These are phyloP conservation scores for Paraphoma sp. DNA, from an alignment of 2,329 filamentous ascomycete species.

Conservation along the genomic window DNA sequence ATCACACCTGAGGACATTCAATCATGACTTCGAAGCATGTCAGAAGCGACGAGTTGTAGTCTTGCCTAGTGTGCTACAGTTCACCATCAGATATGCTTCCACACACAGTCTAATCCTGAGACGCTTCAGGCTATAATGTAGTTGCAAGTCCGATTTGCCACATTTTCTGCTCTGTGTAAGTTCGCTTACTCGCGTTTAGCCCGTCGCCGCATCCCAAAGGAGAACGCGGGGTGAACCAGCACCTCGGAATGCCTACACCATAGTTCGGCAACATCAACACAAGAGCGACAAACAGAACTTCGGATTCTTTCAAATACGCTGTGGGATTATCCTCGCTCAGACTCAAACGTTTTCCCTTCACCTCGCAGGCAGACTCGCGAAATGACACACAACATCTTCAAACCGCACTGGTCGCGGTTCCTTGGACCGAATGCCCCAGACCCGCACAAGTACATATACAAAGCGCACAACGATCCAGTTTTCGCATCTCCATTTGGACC, in stretches of 20 bases:
- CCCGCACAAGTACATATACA: conserved; percentile 27
- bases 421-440: conserved; percentile 31
- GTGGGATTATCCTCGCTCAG: too few species aligned
- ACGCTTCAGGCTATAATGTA: too few species aligned
- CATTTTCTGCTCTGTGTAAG: too few species aligned
- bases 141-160: too few species aligned
- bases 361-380: not conserved
- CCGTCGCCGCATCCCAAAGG: not conserved
- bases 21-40: too few species aligned
- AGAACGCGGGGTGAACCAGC: not conserved
- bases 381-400: conserved; percentile 34
- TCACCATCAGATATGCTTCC: too few species aligned
- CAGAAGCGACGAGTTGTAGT: too few species aligned
- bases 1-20: too few species aligned
- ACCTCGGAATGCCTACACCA: not conserved
- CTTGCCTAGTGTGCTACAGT: too few species aligned
- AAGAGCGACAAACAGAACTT: not conserved
- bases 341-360: not conserved
- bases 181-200: not conserved
- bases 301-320: not conserved
- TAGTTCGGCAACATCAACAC: not conserved
- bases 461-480: conserved; percentile 18
- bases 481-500: conserved; percentile 38
- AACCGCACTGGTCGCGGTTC: conserved; percentile 34
- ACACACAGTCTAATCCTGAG: too few species aligned